A percentile compares a stretch with the other conserved stretches of the same genome.
phyloP scores from a whole-genome alignment of 2,329 filamentous ascomycete species.

The Ramularia collo-cygni region DNA sequence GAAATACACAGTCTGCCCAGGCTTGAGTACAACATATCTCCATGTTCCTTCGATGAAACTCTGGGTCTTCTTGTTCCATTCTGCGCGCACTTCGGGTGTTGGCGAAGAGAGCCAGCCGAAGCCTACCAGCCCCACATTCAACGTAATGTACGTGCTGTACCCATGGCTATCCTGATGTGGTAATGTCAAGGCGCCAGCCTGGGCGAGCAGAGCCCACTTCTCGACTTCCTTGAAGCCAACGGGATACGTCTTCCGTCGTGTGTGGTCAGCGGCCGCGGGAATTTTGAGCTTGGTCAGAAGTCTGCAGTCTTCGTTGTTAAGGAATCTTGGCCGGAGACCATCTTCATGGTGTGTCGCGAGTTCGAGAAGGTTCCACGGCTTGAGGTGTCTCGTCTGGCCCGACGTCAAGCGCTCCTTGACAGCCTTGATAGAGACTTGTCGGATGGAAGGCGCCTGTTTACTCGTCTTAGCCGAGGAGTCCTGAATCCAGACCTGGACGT shows the following conservation, averaged over 20 bases:
- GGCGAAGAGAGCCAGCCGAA: slow-evolving; percentile 29
- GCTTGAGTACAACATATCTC: slow-evolving; percentile 26
- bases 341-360: slow-evolving; percentile 28
- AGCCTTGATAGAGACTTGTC: slow-evolving; percentile 17
- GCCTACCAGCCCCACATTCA: slow-evolving; percentile 27
- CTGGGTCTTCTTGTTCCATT: slow-evolving; percentile 18
- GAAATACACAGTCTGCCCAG: slow-evolving; percentile 29
- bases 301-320: slow-evolving; percentile 27
- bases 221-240: slow-evolving; percentile 30
- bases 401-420: slow-evolving; percentile 24
- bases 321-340: slow-evolving; percentile 26
- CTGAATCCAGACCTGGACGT: slow-evolving; percentile 23
- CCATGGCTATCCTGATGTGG: slow-evolving; percentile 31
- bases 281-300: slow-evolving; percentile 30
- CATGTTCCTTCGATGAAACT: slow-evolving; percentile 21
- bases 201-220: slow-evolving; percentile 29
- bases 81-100: slow-evolving; percentile 19
- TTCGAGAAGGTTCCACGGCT: slow-evolving; percentile 29
- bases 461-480: slow-evolving; percentile 18
- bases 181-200: slow-evolving; percentile 29
- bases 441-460: slow-evolving; percentile 7
- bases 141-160: slow-evolving; percentile 30
- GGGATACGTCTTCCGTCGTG: slow-evolving; percentile 22
- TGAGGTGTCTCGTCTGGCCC: slow-evolving; percentile 5
- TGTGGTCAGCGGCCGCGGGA: slow-evolving; percentile 18